A percentile compares a stretch with the other conserved stretches of the same genome.
Evolutionary conservation across 352 stramenopile genomes (phyloP).

Genomic region (Globisporangium viniferum): DNA sequence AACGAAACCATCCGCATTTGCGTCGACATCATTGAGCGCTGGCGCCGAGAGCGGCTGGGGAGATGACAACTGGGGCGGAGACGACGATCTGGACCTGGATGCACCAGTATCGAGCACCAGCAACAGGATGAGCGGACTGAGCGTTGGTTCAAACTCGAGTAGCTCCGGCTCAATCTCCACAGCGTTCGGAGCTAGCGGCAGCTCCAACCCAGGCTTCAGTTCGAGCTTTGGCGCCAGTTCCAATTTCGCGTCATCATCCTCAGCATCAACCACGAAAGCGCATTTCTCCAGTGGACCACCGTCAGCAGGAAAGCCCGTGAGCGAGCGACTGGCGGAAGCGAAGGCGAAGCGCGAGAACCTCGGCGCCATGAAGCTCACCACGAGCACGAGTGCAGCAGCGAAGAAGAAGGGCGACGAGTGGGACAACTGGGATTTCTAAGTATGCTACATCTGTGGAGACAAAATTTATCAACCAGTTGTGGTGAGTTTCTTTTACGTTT

Average conservation of each 20-base stretch:
- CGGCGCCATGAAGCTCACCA: constrained; percentile 59
- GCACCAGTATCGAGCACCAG: constrained; percentile 8
- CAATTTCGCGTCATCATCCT: constrained; percentile 13
- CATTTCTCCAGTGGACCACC: constrained; percentile 9
- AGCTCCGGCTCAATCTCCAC: background rate
- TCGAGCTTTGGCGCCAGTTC: constrained; percentile 8
- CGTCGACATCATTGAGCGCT: constrained; percentile 22
- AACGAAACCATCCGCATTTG: constrained; percentile 18
- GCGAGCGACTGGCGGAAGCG: constrained; percentile 46
- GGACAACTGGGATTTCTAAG: constrained; percentile 80
- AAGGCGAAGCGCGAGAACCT: constrained; percentile 55
- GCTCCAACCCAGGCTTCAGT: constrained; percentile 13
- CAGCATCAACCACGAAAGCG: constrained; percentile 10
- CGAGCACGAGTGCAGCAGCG: constrained; percentile 12
- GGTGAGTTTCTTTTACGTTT: constrained; percentile 6
- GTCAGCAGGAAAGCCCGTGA: constrained; percentile 35
- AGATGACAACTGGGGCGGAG: constrained; percentile 66
- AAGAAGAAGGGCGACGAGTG: constrained; percentile 67
- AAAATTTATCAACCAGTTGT: background rate
- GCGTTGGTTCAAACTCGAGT: constrained; percentile 7
- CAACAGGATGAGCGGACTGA: constrained; percentile 1
- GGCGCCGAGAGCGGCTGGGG: constrained; percentile 40
- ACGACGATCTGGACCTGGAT: constrained; percentile 43
- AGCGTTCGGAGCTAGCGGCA: constrained; percentile 15
- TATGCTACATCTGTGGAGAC: background rate